Evolutionary conservation across 805 yeast species (phyloP).

Genomic region (Lipomyces mesembrius): DNA sequence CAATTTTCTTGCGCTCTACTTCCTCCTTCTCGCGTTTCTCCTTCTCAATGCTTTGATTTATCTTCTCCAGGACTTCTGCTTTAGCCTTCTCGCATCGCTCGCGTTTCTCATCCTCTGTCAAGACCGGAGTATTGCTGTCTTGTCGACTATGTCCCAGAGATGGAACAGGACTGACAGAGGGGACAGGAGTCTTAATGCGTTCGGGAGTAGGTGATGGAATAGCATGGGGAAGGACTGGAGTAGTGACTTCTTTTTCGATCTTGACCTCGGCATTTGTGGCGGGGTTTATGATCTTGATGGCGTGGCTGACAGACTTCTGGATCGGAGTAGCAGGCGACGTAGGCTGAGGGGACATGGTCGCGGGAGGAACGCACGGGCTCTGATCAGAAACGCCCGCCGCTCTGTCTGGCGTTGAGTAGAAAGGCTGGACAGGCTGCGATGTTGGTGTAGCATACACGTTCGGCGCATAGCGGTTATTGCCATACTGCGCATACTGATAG

Average conservation of each 20-base stretch:
- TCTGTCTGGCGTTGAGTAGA: constrained; percentile 17
- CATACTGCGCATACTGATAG: neutral
- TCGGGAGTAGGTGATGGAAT: constrained; percentile 16
- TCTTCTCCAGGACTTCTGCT: constrained; percentile 31
- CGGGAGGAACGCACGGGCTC: constrained; percentile 22
- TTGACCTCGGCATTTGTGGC: constrained; percentile 34
- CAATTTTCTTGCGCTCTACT: constrained; percentile 21
- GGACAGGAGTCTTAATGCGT: constrained; percentile 19
- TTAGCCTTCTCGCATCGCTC: constrained; percentile 32
- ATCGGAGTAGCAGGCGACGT: constrained; percentile 14
- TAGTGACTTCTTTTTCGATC: constrained; percentile 17
- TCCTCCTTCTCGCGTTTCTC: constrained; percentile 25
- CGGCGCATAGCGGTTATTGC: constrained; percentile 13
- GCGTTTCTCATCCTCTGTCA: constrained; percentile 36
- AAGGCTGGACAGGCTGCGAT: constrained; percentile 15
- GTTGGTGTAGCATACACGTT: constrained; percentile 8
- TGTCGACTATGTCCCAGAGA: constrained; percentile 24
- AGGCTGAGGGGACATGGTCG: constrained; percentile 21
- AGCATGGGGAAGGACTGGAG: constrained; percentile 16
- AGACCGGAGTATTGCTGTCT: constrained; percentile 27
- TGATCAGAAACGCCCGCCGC: constrained; percentile 21
- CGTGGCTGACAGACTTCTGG: constrained; percentile 28
- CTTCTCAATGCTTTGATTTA: constrained; percentile 14
- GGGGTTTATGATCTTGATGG: constrained; percentile 39
- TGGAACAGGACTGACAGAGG: constrained; percentile 21